Base-by-base conservation (phyloP, 768 basidiomycete genomes). In the Chalciporus piperatus region DNA sequence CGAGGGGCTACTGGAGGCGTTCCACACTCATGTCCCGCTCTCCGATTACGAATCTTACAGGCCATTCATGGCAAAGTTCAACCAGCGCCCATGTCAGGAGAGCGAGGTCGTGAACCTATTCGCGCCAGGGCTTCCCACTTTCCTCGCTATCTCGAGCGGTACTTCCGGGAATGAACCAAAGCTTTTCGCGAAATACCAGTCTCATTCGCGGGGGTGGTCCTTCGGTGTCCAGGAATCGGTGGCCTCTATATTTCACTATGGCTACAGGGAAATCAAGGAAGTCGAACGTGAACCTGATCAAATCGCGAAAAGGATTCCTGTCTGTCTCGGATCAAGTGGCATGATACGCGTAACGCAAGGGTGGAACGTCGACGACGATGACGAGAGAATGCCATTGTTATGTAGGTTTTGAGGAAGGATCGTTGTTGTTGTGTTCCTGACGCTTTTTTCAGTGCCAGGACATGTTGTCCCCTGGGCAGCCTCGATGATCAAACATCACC, bases 61-160 rank as follows among this genome's bases (percentile, higher is more conserved):
- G 25, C 59, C 59, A 1, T 63, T 56, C 22, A 14, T 54, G 1
- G 37, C 37, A 2, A 63, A 51, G 23, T 63, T 63, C 20, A 27
- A 55, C 12, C 42, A 5, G 13, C 25, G 8, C 1, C 62, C 54
- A 13, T 63, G 61, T 51, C 60, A 52, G 33, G 55, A 63, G 25
- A 42, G 37, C 22, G 51, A 63, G 5, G 54, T 63, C 35, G 14
- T 11, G n/a, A 25, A 63, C 25, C 41, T 63, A 46, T 48, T 63
- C 48, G 39, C 61, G 11, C 61, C 58, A 3, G 62, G 61, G 17
- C 33, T 63, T 10, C 61, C 62, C 0, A 39, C 45, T 16, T 46
- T 37, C 30, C 10, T 63, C 0, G 48, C 40, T 0, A 5, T 43
- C 12, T 56, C 62, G 3, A 63, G 59, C 13, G 45, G 38, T 12